Evolutionary conservation across 1,284 basidiomycete species (phyloP), one percentile per base, ranked within the genome.

Genomic region (Polyporus tsugae): DNA sequence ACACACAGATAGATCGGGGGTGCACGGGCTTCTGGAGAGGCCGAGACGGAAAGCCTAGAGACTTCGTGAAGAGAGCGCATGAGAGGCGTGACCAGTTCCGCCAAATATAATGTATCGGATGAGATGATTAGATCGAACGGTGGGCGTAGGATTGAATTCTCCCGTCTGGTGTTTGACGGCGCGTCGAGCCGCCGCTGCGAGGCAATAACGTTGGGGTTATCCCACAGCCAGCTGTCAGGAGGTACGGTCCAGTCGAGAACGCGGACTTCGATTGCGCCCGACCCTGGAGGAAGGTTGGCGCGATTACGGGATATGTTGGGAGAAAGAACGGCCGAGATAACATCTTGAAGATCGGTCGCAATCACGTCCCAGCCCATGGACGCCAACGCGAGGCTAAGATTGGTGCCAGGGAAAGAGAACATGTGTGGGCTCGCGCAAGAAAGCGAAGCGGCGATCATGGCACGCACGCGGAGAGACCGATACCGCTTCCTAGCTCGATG

Each of bases 401-500:
- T 62, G 68, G 67, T 64, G 58, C 70, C 57, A 61, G 66, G 39
- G 42, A 67, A 58, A 62, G 44, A 62, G 64, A 60, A 55, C 52
- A 66, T n/a, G 49, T 35, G 55, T 52, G 46, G 60, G 62, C 63
- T 61, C 52, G 58, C 67, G 63, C 22, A 22, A 22, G 46, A 25
- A 5, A 36, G 36, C n/a, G 52, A 64, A 62, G 68, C 69, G 68
- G 57, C 68, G 64, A 73, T 65, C 60, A 68, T 72, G 59, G 46
- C 22, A 84, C 90, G 78, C 80, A 93, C 91, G 92, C 86, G 72
- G 91, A 88, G 69, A 94, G 86, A 44, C 95, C 95, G 62, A 94
- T 89, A 38, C 95, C 95, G 73, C 91, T 90, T 65, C 95, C 95
- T 22, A 97, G 83, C 76, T 97, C 95, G 67, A 96, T 83, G 4